Evolutionary conservation across 768 basidiomycete genomes (phyloP).

Genomic region (Amanita rubescens): DNA sequence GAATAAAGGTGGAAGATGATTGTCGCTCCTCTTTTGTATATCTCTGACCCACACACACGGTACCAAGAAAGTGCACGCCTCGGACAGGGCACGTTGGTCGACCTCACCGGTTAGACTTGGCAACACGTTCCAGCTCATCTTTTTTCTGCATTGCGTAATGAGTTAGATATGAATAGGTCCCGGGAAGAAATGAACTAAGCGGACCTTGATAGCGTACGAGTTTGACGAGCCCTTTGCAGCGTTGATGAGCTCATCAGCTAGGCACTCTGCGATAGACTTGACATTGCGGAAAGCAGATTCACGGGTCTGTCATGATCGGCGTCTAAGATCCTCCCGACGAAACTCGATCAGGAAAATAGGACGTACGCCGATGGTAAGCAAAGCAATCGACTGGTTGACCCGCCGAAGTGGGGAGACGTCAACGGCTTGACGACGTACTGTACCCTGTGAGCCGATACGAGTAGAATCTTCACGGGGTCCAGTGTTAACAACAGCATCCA

Average conservation of each 20-base stretch:
- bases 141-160: slow-evolving; percentile 64
- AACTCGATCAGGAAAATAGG: not conserved
- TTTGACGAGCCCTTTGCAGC: slow-evolving; percentile 99
- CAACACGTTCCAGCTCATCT: slow-evolving; percentile 99
- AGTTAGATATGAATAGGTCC: not conserved
- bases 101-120: slow-evolving; percentile 95
- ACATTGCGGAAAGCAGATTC: slow-evolving; percentile 99
- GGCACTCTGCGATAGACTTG: slow-evolving; percentile 97
- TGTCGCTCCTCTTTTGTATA: not conserved
- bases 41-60: not conserved
- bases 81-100: not conserved
- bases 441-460: slow-evolving; percentile 99
- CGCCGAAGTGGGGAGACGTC: slow-evolving; percentile 97
- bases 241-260: slow-evolving; percentile 99
- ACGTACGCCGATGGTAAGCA: slow-evolving; percentile 93
- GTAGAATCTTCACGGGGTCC: slow-evolving; percentile 99
- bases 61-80: not conserved
- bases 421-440: slow-evolving; percentile 98
- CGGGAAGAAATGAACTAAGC: slow-evolving; percentile 9
- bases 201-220: slow-evolving; percentile 98
- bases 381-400: slow-evolving; percentile 95
- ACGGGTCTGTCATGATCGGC: slow-evolving; percentile 59
- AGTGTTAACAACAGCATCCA: slow-evolving; percentile 99
- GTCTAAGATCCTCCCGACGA: not conserved
- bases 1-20: not conserved